Percentiles rank a stretch among this genome's conserved stretches.
Conservation (phyloP, 2,329 filamentous ascomycete species). For the Lizonia empirigonia region DNA sequence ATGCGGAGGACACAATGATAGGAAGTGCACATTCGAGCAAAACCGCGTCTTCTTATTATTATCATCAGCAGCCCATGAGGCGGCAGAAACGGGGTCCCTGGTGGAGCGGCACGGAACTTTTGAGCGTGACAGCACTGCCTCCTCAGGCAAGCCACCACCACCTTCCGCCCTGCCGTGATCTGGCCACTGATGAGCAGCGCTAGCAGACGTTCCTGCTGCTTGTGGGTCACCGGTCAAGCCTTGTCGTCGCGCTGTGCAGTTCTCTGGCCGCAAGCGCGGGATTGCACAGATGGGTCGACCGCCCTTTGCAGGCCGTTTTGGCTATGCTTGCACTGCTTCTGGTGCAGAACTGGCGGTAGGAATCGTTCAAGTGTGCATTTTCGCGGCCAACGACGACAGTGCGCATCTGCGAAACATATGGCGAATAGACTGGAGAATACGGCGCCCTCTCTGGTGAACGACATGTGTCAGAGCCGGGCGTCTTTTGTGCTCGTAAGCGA, state of each 20-base stretch:
- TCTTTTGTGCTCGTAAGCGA: conserved; percentile 29
- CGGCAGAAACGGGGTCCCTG: conserved; percentile 1
- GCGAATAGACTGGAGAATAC: conserved; percentile 16
- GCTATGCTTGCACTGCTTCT: conserved; percentile 4
- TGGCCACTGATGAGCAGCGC: conserved; percentile 20
- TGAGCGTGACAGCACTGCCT: conserved; percentile 24
- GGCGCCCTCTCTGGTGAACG: conserved; percentile 15
- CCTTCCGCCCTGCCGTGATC: conserved; percentile 11
- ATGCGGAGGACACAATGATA: not conserved
- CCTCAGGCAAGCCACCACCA: conserved; percentile 20
- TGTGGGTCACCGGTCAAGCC: conserved; percentile 29
- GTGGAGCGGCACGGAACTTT: conserved; percentile 9
- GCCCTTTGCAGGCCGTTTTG: conserved; percentile 21
- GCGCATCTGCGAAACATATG: conserved; percentile 17
- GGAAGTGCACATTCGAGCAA: conserved; percentile 5
- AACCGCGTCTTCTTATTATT: conserved; percentile 13
- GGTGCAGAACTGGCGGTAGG: conserved; percentile 20
- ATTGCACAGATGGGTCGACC: conserved; percentile 13
- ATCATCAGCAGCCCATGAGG: conserved; percentile 4
- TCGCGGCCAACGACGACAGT: conserved; percentile 7
- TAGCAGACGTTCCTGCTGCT: conserved; percentile 29
- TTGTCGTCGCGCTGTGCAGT: conserved; percentile 11
- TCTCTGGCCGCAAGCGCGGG: conserved; percentile 3
- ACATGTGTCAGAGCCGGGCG: conserved; percentile 23
- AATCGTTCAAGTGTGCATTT: not conserved